phyloP scores from a whole-genome alignment of 805 yeast species.

The Monosporozyma unispora region DNA sequence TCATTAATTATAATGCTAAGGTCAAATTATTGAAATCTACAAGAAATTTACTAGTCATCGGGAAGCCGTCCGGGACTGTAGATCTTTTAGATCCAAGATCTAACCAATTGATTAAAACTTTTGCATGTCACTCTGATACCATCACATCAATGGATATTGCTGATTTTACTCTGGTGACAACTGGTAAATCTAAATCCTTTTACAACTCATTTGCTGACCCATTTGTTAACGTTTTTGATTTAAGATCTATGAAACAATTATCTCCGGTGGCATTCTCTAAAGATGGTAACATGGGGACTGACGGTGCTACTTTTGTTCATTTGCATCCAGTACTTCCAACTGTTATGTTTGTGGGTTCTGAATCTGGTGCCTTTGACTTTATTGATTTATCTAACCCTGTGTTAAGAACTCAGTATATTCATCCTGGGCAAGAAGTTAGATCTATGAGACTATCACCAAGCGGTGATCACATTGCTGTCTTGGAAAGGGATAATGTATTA shows the following conservation, averaged over 20 bases:
- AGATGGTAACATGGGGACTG: constrained; percentile 34
- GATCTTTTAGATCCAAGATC: constrained; percentile 56
- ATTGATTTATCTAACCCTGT: constrained; percentile 78
- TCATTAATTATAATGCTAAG: constrained; percentile 37
- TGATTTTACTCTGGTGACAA: constrained; percentile 63
- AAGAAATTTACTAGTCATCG: constrained; percentile 48
- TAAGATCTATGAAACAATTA: constrained; percentile 58
- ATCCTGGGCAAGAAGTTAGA: constrained; percentile 29
- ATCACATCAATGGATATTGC: constrained; percentile 56
- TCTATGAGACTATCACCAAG: constrained; percentile 34
- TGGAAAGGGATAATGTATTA: constrained; percentile 52
- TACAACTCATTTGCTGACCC: constrained; percentile 61
- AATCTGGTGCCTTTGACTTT: constrained; percentile 74
- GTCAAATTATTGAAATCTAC: constrained; percentile 42
- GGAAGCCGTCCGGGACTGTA: constrained; percentile 48
- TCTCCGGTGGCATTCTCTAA: constrained; percentile 79
- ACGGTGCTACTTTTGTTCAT: constrained; percentile 78
- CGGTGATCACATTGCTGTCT: constrained; percentile 70
- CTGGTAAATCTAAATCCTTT: constrained; percentile 67
- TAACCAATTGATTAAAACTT: constrained; percentile 40
- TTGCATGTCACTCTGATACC: constrained; percentile 51
- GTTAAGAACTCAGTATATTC: constrained; percentile 28
- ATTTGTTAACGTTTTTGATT: constrained; percentile 71
- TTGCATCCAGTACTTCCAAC: constrained; percentile 83
- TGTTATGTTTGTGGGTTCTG: constrained; percentile 63